Evolutionary conservation across 1,284 basidiomycete species (phyloP), one percentile per base, ranked within the genome.

Genomic region (Serendipita sp.): DNA sequence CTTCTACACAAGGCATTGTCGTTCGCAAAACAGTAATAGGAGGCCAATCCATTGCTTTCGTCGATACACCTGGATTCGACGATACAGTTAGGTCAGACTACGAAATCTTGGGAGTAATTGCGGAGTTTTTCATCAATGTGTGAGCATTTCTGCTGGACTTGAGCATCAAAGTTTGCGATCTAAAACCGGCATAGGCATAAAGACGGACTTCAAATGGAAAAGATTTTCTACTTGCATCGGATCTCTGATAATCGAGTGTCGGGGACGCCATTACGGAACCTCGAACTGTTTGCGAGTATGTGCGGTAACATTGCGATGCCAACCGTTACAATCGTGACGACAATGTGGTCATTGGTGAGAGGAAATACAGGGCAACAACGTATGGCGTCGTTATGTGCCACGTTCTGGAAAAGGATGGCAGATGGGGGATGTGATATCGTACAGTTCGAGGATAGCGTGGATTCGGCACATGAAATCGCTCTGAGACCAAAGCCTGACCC

Each of bases 161-260:
- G 42, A 12, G 12, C 42, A 12, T 44, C 12, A 12, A 12, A 22
- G 22, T 22, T 22, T 22, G 22, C 22, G 22, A 22, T 22, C 22
- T 22, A 22, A 22, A 22, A 22, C 22, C 22, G 22, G 22, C 22
- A 0, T 58, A 72, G 72, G 15, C 70, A 71, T 42, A 30, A 22
- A 62, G 60, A 58, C 1, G 61, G 64, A 1, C 61, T 68, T 13
- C 67, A 66, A 34, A 63, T 73, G 2, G 62, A 66, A 29, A 72
- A 70, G 3, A 65, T 74, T n/a, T 60, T 73, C 22, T 74, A 74
- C 63, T 65, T 74, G 30, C 72, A 73, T 60, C 69, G 70, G 67
- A 68, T 67, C 26, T 38, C 64, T 44, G 64, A 65, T 41, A 63
- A 61, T 58, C 67, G 71, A 10, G 68, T 73, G 65, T 62, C 67